Evolutionary conservation across 176 grass and related monocot species (phyloP).

Genomic region (Ensete ventricosum): DNA sequence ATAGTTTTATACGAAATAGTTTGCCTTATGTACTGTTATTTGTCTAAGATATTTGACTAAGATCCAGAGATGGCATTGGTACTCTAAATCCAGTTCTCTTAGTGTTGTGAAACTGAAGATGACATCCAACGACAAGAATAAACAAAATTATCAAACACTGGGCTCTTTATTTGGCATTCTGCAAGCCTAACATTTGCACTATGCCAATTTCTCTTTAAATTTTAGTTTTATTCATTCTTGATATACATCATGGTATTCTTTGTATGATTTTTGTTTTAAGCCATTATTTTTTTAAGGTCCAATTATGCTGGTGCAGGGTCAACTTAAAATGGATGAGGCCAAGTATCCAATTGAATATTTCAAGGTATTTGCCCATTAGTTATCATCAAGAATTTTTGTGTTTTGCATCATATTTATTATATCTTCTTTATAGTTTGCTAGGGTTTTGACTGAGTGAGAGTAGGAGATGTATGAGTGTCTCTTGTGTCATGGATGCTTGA

Average conservation of each 20-base stretch:
- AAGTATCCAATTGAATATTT: constrained; percentile 82
- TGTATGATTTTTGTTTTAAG: neutral
- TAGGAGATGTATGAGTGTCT: too few relatives aligned
- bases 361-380: constrained; percentile 41
- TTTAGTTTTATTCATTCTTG: neutral
- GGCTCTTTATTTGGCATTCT: neutral
- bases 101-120: neutral
- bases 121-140: neutral
- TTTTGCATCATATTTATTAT: neutral
- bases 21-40: neutral
- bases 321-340: constrained; percentile 84
- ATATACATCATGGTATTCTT: neutral
- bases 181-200: neutral
- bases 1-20: too few relatives aligned
- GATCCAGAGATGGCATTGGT: neutral
- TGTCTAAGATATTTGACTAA: neutral
- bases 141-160: neutral
- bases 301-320: constrained; percentile 48
- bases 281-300: neutral
- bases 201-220: neutral
- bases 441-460: too few relatives aligned
- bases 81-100: neutral
- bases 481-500: too few relatives aligned
- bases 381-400: neutral
- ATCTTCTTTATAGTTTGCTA: neutral